These are phyloP conservation scores for Suillus hirtellus DNA, from an alignment of 768 basidiomycete genomes.

Conservation along the genomic window DNA sequence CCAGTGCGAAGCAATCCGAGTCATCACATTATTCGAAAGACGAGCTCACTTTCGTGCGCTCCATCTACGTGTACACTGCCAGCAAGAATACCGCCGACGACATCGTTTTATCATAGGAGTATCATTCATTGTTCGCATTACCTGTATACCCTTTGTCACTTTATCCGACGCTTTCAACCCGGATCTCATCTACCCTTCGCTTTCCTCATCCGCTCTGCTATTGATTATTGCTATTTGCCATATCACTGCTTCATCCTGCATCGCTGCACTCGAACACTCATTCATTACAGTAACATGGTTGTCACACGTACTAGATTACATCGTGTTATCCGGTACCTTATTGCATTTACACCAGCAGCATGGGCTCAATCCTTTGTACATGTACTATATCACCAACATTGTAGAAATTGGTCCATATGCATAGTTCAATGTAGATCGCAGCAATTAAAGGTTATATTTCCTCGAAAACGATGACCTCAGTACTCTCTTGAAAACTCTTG, in stretches of 20 bases:
- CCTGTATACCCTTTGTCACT: background rate
- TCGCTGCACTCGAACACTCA: conserved; percentile 3
- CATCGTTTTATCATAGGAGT: conserved; percentile 16
- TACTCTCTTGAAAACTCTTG: background rate
- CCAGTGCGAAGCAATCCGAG: conserved; percentile 19
- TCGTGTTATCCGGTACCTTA: background rate
- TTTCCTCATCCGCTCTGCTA: conserved; percentile 17
- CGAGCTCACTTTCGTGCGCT: conserved; percentile 51
- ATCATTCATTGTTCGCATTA: background rate
- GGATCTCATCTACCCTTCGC: background rate
- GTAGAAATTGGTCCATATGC: background rate
- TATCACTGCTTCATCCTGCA: conserved; percentile 11
- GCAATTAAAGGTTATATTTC: background rate
- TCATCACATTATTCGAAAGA: conserved; percentile 33
- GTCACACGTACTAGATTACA: background rate
- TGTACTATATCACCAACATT: background rate
- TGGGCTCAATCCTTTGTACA: background rate
- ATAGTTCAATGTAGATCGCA: too few species aligned
- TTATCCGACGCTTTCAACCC: conserved; percentile 6
- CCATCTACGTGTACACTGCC: conserved; percentile 53
- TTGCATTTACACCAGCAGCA: background rate
- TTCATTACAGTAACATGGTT: background rate
- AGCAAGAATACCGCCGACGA: conserved; percentile 40
- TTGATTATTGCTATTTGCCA: conserved; percentile 6
- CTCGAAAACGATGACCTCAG: background rate